Evolutionary conservation across 148 eudicot genomes (phyloP).

Genomic region (Simmondsia chinensis): DNA sequence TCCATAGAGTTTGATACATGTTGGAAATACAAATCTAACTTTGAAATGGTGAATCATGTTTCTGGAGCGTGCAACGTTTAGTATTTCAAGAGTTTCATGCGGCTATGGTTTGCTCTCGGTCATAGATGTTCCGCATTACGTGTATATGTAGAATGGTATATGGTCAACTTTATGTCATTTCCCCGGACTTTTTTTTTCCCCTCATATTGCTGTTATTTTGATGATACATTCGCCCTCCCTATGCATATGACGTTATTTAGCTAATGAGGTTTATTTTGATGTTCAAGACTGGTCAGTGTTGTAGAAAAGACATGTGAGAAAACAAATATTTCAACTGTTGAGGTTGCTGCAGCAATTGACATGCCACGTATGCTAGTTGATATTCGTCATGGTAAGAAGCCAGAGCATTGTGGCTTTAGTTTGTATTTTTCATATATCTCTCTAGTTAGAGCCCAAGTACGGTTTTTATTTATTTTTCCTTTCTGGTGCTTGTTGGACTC

Average conservation of each 20-base stretch:
- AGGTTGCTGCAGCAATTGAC: conserved; percentile 51
- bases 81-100: too few relatives aligned
- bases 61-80: too few relatives aligned
- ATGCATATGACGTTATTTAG: conserved; percentile 3
- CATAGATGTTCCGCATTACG: too few relatives aligned
- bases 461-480: neutral
- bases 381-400: conserved; percentile 77
- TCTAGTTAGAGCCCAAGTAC: neutral
- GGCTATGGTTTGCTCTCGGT: too few relatives aligned
- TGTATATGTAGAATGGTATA: too few relatives aligned
- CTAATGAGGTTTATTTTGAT: conserved; percentile 15
- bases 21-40: too few relatives aligned
- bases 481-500: neutral
- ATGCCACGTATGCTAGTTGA: conserved; percentile 92
- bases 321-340: conserved; percentile 55
- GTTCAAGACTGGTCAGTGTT: conserved; percentile 70
- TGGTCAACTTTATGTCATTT: too few relatives aligned
- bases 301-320: conserved; percentile 72
- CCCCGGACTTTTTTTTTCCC: neutral
- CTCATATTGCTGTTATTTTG: neutral
- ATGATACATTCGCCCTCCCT: neutral
- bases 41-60: too few relatives aligned
- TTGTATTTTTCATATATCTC: neutral
- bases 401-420: neutral
- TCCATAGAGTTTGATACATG: too few relatives aligned